phyloP scores from a whole-genome alignment of 2,329 filamentous ascomycete genomes.

The Penicillium decumbens region DNA sequence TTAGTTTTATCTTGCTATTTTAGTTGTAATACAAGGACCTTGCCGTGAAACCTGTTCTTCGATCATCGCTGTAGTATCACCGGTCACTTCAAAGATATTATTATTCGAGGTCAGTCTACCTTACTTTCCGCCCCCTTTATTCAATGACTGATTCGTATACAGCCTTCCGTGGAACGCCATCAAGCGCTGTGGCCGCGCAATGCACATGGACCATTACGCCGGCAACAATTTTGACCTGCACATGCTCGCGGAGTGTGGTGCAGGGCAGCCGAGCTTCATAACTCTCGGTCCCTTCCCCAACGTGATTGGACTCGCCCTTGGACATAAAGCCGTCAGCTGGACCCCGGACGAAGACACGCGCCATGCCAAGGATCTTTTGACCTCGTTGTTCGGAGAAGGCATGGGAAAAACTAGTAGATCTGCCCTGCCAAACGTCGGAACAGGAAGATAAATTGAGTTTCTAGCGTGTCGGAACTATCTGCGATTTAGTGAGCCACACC shows the following conservation, averaged over 20 bases:
- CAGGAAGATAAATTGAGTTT: conserved; percentile 1
- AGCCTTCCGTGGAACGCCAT: conserved; percentile 62
- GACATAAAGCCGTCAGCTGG: conserved; percentile 64
- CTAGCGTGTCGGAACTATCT: conserved; percentile 56
- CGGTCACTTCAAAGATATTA: conserved; percentile 73
- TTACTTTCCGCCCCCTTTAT: neutral
- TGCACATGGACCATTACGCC: conserved; percentile 65
- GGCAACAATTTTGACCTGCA: conserved; percentile 64
- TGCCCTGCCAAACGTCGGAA: neutral
- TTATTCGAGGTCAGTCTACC: conserved; percentile 56
- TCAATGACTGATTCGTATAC: conserved; percentile 17
- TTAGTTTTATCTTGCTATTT: conserved; percentile 11
- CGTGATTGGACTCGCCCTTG: conserved; percentile 68
- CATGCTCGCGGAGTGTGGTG: conserved; percentile 47
- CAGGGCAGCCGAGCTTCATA: conserved; percentile 45
- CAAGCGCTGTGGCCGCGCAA: conserved; percentile 71
- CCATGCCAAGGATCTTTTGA: conserved; percentile 59
- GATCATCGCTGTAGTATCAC: conserved; percentile 60
- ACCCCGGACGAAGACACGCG: conserved; percentile 54
- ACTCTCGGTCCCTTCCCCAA: conserved; percentile 54
- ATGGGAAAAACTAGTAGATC: conserved; percentile 60
- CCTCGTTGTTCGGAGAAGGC: conserved; percentile 63
- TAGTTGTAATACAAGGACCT: neutral
- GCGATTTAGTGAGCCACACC: conserved; percentile 40
- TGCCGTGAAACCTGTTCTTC: neutral